Evolutionary conservation across 306 rosid genomes (phyloP), one percentile per base, ranked within the genome.

Genomic region (Trifolium subterraneum): DNA sequence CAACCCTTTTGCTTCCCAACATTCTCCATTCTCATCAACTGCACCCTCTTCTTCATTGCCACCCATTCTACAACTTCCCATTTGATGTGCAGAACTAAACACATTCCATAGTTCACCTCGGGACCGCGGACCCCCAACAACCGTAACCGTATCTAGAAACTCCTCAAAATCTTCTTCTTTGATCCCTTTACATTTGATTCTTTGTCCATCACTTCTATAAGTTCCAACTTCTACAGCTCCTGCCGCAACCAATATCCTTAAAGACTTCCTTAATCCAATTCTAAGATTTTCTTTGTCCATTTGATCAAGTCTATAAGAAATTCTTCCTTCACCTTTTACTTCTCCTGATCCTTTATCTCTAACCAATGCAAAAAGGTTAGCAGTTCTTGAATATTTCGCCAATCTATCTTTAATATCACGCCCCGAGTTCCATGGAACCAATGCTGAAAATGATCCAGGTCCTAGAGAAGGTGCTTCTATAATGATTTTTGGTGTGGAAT

Each of bases 171-270:
- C 93, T 60, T 86, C 76, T 75, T 89, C 82, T 29, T 71, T 76
- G 8, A 79, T 72, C 44, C 98, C 98, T 72, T 35, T 52, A 61
- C 96, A 88, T 64, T 78, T 85, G 15, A 91, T 75, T 79, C 85
- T 90, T 73, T 90, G 97, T 27, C 99, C 99, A 72, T 94, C 97
- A 44, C 87, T 92, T 79, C 99, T 92, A 18, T 77, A 86, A n/a
- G 99, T 94, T 0, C 99, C 99, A 13, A 94, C 96, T 78, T 94
- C 99, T 7, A 47, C 86, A 4, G 99, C 99, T 68, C 99, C 99
- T 5, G 97, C 96, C 10, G 89, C 96, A 50, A 86, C 81, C 86
- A 94, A 77, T 76, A 94, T 87, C 76, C 93, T 90, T 83, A 92
- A 71, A 15, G 93, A 87, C 67, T 81, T 79, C 65, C 99, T 86